Conservation (phyloP, 495 filamentous ascomycete species). For the Penicillium bovifimosum region DNA sequence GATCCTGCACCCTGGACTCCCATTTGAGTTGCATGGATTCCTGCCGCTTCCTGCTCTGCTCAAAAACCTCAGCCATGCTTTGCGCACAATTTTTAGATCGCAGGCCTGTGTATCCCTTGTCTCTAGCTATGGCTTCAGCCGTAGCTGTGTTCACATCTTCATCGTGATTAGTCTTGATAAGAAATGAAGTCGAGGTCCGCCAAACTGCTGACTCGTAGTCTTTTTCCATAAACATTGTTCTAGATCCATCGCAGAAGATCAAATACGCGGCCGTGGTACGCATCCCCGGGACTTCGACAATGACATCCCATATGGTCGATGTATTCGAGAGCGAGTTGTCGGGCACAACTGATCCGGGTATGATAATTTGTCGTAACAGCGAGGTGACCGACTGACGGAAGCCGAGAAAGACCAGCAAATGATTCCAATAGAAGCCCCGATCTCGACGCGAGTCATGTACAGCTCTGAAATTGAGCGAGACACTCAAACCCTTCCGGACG, state of each 20-base stretch:
- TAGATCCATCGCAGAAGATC: slow-evolving; percentile 46
- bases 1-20: slow-evolving; percentile 23
- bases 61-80: slow-evolving; percentile 31
- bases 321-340: neutral
- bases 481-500: slow-evolving; percentile 49
- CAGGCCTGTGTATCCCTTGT: slow-evolving; percentile 17
- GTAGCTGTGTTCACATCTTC: slow-evolving; percentile 8
- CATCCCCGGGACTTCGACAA: slow-evolving; percentile 24
- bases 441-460: slow-evolving; percentile 45
- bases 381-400: slow-evolving; percentile 52
- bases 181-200: slow-evolving; percentile 41
- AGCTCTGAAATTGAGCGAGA: slow-evolving; percentile 61
- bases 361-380: slow-evolving; percentile 40
- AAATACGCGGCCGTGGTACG: slow-evolving; percentile 55
- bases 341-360: slow-evolving; percentile 18
- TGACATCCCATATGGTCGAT: slow-evolving; percentile 24
- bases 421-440: slow-evolving; percentile 41
- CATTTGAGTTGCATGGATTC: slow-evolving; percentile 37
- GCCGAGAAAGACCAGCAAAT: slow-evolving; percentile 53
- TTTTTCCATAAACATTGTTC: slow-evolving; percentile 51
- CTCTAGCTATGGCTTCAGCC: slow-evolving; percentile 6
- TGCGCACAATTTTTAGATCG: slow-evolving; percentile 14
- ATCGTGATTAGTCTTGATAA: slow-evolving; percentile 55
- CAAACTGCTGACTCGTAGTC: slow-evolving; percentile 43
- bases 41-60: slow-evolving; percentile 36